A percentile compares a stretch with the other conserved stretches of the same genome.
These are phyloP conservation scores for Colletotrichum gigasporum DNA, from an alignment of 2,329 filamentous ascomycete species.

Conservation along the genomic window DNA sequence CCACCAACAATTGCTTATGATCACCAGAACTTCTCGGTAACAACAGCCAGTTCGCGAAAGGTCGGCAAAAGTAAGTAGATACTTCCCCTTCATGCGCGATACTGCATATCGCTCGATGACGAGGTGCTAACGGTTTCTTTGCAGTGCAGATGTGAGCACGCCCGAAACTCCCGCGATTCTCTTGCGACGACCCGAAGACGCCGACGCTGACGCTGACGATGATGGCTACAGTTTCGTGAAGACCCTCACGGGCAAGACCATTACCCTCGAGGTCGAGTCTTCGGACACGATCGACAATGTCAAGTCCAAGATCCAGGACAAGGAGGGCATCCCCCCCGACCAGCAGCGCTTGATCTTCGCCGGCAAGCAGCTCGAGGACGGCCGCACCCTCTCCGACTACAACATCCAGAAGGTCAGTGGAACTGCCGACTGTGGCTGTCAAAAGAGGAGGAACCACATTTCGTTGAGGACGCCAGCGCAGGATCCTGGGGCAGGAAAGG, in stretches of 20 bases:
- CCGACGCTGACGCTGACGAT: conserved; percentile 37
- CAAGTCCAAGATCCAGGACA: conserved; percentile 99
- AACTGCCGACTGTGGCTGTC: neutral
- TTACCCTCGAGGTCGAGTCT: conserved; percentile 99
- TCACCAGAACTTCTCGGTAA: conserved; percentile 41
- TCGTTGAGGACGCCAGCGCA: neutral
- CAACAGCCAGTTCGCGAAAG: conserved; percentile 53
- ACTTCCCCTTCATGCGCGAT: neutral
- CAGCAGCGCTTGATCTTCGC: conserved; percentile 99
- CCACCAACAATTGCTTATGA: conserved; percentile 26
- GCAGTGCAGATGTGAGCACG: conserved; percentile 89
- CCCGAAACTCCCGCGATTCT: conserved; percentile 32
- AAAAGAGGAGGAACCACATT: neutral
- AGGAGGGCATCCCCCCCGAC: conserved; percentile 98
- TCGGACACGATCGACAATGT: conserved; percentile 99
- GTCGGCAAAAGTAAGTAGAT: conserved; percentile 67
- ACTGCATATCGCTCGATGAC: neutral
- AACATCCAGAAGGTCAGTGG: conserved; percentile 95
- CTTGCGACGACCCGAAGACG: conserved; percentile 29
- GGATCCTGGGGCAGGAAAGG: neutral
- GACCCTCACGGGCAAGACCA: conserved; percentile 99
- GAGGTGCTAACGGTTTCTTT: conserved; percentile 39
- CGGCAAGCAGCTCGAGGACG: conserved; percentile 99
- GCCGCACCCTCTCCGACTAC: conserved; percentile 96
- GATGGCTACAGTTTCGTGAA: conserved; percentile 87